Evolutionary conservation across 257 asterid species (phyloP).

Genomic region (Henckelia pumila): DNA sequence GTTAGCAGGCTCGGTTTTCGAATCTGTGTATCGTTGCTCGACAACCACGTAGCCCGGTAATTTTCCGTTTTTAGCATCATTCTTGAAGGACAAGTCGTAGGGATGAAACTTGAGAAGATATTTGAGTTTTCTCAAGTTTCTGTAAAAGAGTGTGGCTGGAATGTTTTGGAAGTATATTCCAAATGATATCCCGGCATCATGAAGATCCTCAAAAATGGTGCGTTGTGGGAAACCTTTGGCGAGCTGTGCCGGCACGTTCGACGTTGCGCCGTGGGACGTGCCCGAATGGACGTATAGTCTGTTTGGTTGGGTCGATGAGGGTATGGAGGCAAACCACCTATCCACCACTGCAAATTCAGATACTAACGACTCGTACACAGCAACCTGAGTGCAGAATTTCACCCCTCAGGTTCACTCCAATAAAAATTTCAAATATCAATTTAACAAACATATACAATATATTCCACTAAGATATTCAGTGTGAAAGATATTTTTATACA

Average conservation of each 20-base stretch:
- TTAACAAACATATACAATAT: too few species aligned
- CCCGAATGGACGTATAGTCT: constrained; percentile 87
- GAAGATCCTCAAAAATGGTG: constrained; percentile 73
- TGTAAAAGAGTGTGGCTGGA: constrained; percentile 73
- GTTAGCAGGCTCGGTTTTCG: constrained; percentile 61
- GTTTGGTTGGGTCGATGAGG: constrained; percentile 88
- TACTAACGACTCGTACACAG: constrained; percentile 56
- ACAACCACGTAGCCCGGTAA: constrained; percentile 73
- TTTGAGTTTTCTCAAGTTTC: constrained; percentile 66
- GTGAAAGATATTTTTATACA: background rate
- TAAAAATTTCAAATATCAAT: too few species aligned
- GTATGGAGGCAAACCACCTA: constrained; percentile 96
- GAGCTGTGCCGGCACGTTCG: constrained; percentile 48
- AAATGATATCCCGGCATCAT: constrained; percentile 50
- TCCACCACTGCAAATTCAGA: constrained; percentile 84
- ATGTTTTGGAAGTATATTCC: constrained; percentile 78
- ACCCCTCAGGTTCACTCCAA: background rate
- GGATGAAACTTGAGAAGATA: constrained; percentile 51
- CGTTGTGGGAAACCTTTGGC: constrained; percentile 74
- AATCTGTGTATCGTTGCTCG: constrained; percentile 84
- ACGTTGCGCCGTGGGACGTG: constrained; percentile 92
- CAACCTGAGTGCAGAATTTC: constrained; percentile 38
- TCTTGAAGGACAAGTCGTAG: constrained; percentile 51
- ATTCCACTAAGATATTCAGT: background rate
- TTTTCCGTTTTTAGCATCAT: constrained; percentile 59